A percentile compares a stretch with the other conserved stretches of the same genome.
These are phyloP conservation scores for Pharus latifolius DNA, from an alignment of 176 grass and related monocot species.

Conservation along the genomic window DNA sequence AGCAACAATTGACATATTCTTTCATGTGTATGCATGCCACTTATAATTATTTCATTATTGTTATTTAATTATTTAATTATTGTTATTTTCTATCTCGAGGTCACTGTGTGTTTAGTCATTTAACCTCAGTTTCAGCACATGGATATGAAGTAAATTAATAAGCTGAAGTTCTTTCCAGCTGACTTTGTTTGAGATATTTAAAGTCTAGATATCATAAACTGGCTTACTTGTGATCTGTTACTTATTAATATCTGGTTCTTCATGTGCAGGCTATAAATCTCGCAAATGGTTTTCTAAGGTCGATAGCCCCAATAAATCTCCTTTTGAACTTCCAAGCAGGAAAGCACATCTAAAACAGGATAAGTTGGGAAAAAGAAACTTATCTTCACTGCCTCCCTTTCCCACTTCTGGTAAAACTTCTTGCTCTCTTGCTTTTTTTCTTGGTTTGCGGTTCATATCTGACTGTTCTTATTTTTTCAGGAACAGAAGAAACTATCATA, in stretches of 20 bases:
- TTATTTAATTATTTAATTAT: background rate
- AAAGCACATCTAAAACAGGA: conserved; percentile 48
- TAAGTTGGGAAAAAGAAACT: conserved; percentile 31
- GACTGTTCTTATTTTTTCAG: conserved; percentile 17
- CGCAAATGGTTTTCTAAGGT: conserved; percentile 40
- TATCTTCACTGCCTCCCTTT: conserved; percentile 34
- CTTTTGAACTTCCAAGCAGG: conserved; percentile 18
- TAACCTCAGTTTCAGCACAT: conserved; percentile 1
- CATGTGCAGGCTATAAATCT: conserved; percentile 54
- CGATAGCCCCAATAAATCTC: conserved; percentile 35
- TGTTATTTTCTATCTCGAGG: background rate
- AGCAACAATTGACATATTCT: background rate
- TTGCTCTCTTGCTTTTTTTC: conserved; percentile 1
- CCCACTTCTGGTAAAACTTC: conserved; percentile 34
- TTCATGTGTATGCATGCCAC: background rate
- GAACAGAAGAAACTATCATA: conserved; percentile 46
- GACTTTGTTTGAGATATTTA: background rate
- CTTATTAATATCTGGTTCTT: conserved; percentile 17
- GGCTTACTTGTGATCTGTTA: background rate
- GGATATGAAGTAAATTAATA: background rate
- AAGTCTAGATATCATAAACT: background rate
- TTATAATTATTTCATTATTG: background rate
- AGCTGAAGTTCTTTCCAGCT: background rate
- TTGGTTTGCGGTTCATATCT: conserved; percentile 5
- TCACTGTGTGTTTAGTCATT: conserved; percentile 11